Base-by-base conservation (phyloP, 2,329 filamentous ascomycete genomes). In the Rhexocercosporidium sp. region DNA sequence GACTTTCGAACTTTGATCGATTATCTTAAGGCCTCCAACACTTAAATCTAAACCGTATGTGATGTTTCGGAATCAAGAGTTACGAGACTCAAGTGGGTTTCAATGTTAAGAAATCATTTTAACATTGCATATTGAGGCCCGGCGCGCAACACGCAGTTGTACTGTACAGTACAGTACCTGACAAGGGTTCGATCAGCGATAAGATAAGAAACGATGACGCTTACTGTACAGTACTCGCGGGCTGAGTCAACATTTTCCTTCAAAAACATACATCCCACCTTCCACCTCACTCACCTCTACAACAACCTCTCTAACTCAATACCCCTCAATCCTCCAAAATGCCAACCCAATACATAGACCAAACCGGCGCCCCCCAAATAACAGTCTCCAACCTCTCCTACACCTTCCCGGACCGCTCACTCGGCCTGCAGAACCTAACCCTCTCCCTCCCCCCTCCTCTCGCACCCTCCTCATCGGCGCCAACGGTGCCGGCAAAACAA, bases 401-500 rank as follows among this genome's bases (percentile, higher is more conserved):
- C 85, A 89, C 87, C 53, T 99, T 98, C 81, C 92, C 91, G 18
- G 92, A 97, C 83, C 90, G 92, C 77, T 90, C 90, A 53, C 87
- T 86, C n/a, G 96, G 95, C 65, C 84, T 99, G 37, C 82, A 85
- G 60, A 81, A 94, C 79, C 86, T 99, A 74, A 84, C 82, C 29
- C 86, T 99, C 64, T 83, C 89, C 68, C 88, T 98, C 27, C 95
- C 96, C 84, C 93, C 0, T 89, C 91, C 66, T 96, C 92, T 67
- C 91, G 96, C 69, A 97, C 95, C 1, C 87, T 98, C 16, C 86
- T 98, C 47, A 96, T 98, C 76, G 96, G 96, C 75, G 95, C 96
- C 78, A 99, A 99, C 80, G 96, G 96, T 70, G 95, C 96, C 22
- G 96, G 96, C 72, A 99, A 99, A 82, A 98, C 96, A 9, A 99